phyloP scores from a whole-genome alignment of 352 stramenopile genomes.

The Peronospora farinosa region DNA sequence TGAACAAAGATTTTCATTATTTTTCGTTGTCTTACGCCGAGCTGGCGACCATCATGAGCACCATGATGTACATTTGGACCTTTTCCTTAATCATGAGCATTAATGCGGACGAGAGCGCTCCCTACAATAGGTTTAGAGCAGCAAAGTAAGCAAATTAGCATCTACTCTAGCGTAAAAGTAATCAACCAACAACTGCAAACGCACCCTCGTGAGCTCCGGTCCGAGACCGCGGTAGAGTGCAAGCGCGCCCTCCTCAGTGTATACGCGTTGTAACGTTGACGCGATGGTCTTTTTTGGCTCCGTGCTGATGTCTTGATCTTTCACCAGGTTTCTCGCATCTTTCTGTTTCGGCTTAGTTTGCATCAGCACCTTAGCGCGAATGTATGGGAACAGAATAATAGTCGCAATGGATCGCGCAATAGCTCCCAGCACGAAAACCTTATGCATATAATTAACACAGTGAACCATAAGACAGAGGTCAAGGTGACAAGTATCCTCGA shows the following conservation, averaged over 20 bases:
- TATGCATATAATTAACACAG: constrained; percentile 9
- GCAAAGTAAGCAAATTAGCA: constrained; percentile 5
- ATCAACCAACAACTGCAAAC: constrained; percentile 1
- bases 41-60: constrained; percentile 66
- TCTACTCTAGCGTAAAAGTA: background rate
- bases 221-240: constrained; percentile 92
- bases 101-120: constrained; percentile 92
- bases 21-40: constrained; percentile 17
- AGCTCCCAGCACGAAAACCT: constrained; percentile 93
- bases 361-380: constrained; percentile 93
- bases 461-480: background rate
- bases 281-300: constrained; percentile 74
- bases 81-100: constrained; percentile 99
- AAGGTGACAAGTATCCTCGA: background rate
- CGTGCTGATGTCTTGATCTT: constrained; percentile 8
- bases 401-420: constrained; percentile 91
- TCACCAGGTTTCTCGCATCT: constrained; percentile 10
- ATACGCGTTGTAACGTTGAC: constrained; percentile 62
- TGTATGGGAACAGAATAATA: constrained; percentile 95
- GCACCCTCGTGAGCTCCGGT: constrained; percentile 89
- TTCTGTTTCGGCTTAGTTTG: constrained; percentile 74
- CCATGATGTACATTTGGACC: constrained; percentile 88
- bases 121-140: constrained; percentile 34
- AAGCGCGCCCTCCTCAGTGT: constrained; percentile 78
- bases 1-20: constrained; percentile 5